Evolutionary conservation across 768 basidiomycete species (phyloP), one percentile per base, ranked within the genome.

Genomic region (Serendipita sp.): DNA sequence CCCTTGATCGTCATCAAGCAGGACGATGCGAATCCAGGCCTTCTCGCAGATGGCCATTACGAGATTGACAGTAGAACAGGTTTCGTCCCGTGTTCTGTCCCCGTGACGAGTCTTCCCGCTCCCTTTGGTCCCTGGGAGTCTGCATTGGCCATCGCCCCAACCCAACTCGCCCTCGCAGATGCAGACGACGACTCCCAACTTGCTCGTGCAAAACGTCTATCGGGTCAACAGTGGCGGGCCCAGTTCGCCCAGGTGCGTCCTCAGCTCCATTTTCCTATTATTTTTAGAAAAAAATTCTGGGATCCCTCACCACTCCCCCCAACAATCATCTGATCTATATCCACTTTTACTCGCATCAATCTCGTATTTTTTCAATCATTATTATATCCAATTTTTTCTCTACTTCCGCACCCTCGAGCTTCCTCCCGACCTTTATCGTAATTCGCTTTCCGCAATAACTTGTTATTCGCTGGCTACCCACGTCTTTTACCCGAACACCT

Each of bases 251-350:
- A 58, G 53, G 53, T 33, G 53, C 13, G 53, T 34, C 20, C 17
- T 34, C 2, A 67, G 44, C 30, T 71, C n/a, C n/a, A n/a, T n/a
- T 38, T 38, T 38, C 1, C 14, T 38, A 7, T 38, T 38, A 38
- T 38, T 38, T 38, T 38, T 38, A 5, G 38, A 38, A 38, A 7
- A 7, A 7, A 5, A 5, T 38, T 14, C 38, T 38, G 1, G 38
- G 7, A 38, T 38, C 38, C 38, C 38, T 38, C n/a, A 38, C 14
- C 5, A 38, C 38, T 14, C 38, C 14, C 38, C 38, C 38, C 7
- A 14, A 7, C 14, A 5, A 38, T 38, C 38, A 38, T 38, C 38
- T 38, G 38, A 38, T 38, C 38, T 14, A 14, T 38, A 38, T 38
- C 38, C 5, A 7, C 5, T 38, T 14, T 38, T 38, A n/a, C n/a